Percentiles rank a stretch among this genome's conserved stretches.
These are phyloP conservation scores for Globisporangium alternatum DNA, from an alignment of 352 stramenopile species.

Conservation along the genomic window DNA sequence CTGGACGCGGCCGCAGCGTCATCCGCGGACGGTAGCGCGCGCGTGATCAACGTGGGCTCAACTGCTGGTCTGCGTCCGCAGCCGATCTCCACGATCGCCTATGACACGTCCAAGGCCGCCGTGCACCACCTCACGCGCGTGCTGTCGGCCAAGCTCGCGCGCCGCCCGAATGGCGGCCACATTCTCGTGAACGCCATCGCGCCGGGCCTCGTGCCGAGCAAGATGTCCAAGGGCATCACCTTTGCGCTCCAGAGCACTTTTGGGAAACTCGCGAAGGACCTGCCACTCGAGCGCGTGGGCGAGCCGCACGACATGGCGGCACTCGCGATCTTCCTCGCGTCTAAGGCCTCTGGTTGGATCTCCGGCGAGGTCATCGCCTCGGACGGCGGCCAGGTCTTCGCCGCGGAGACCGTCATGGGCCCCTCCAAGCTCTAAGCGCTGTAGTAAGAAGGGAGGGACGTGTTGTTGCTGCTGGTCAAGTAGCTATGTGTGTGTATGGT, in stretches of 20 bases:
- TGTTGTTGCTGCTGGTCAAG: not conserved
- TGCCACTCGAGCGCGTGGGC: conserved; percentile 86
- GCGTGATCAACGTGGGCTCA: conserved; percentile 78
- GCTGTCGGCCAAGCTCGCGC: conserved; percentile 88
- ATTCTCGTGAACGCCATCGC: conserved; percentile 96
- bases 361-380: conserved; percentile 90
- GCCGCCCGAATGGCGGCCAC: conserved; percentile 67
- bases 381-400: conserved; percentile 84
- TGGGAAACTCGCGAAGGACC: conserved; percentile 58
- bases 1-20: conserved; percentile 66
- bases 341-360: conserved; percentile 87
- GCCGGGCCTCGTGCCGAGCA: conserved; percentile 88
- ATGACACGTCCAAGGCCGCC: conserved; percentile 94
- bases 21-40: conserved; percentile 32
- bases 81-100: conserved; percentile 89
- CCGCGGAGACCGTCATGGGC: conserved; percentile 38
- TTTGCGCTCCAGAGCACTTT: conserved; percentile 41
- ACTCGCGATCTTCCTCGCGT: conserved; percentile 92
- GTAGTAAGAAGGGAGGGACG: conserved; percentile 19
- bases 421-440: conserved; percentile 28
- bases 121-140: conserved; percentile 93
- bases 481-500: not conserved
- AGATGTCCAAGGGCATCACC: conserved; percentile 85
- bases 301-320: conserved; percentile 91
- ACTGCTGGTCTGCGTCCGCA: conserved; percentile 80